Base-by-base conservation (phyloP, 179 eudicot species). In the Spergularia azorica region DNA sequence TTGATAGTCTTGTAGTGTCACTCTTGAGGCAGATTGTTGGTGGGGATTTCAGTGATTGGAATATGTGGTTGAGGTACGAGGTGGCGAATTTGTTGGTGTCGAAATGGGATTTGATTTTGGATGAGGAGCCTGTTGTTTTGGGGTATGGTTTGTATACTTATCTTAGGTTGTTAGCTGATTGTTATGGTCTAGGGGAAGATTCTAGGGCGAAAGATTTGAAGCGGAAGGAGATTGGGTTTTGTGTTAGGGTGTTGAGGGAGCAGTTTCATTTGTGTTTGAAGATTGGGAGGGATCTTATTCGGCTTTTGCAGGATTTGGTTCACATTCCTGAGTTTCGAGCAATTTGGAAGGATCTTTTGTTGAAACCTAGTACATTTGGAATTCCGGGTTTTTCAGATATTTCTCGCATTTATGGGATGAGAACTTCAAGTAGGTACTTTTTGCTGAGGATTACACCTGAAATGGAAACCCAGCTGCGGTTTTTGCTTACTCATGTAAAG, bases 291-390 rank as follows among this genome's bases (percentile, higher is more conserved):
- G 98, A 94, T 84, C 85, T 94, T 20, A 69, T 94, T 67, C 83
- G 96, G 73, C 91, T 94, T 87, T 81, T 94, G 73, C 97, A 90
- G 79, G 97, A 92, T 55, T 84, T 94, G 85, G 86, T 84, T 88
- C 90, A 92, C 63, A 76, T 91, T 66, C 92, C 94, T 1, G 94
- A 90, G 80, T 88, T 94, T 81, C 86, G 82, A 63, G 87, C 71
- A 21, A 58, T 94, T 69, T 94, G 98, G 98, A 91, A 79, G 77
- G 91, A 88, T 82, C 84, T 94, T 83, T 11, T 94, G 68, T 66
- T 81, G 60, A 85, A 86, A 54, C 96, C 96, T 0, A 62, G 81
- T 71, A 77, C 79, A 3, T 92, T 92, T 77, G 79, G 84, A 80
- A 73, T 75, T 63, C 71, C 80, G 36, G 86, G 72, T 60, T 94